A percentile compares a stretch with the other conserved stretches of the same genome.
These are phyloP conservation scores for Chaetoceros tenuissimus DNA, from an alignment of 108 stramenopile species.

Conservation along the genomic window DNA sequence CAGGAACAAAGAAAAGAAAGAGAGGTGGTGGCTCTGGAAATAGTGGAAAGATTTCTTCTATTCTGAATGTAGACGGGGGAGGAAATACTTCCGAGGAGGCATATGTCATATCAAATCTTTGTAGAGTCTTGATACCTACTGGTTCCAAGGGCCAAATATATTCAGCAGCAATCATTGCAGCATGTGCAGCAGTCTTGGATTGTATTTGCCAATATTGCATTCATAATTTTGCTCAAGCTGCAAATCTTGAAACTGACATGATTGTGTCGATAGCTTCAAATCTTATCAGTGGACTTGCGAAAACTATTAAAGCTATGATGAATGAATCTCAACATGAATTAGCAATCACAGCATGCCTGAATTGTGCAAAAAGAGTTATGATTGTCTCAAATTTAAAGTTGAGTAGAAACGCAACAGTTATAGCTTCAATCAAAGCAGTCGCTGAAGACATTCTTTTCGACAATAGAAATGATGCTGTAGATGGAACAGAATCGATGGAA, in stretches of 20 bases:
- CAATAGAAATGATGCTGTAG: background rate
- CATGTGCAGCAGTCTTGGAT: background rate
- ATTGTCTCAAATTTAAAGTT: background rate
- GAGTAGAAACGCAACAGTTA: background rate
- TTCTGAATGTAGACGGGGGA: background rate
- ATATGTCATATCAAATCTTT: background rate
- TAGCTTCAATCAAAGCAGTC: background rate
- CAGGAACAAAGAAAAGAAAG: background rate
- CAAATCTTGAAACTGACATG: background rate
- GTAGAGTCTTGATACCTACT: background rate
- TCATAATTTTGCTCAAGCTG: background rate
- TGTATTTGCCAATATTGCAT: background rate
- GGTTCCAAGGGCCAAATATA: background rate
- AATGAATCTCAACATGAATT: background rate
- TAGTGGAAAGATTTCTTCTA: background rate
- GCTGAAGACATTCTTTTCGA: background rate
- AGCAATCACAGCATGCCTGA: background rate
- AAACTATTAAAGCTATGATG: background rate
- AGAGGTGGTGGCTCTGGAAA: background rate
- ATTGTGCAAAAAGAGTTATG: background rate
- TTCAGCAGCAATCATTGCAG: background rate
- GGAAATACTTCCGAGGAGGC: background rate
- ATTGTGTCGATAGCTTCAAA: background rate
- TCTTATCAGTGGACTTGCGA: background rate
- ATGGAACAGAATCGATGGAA: background rate